These are phyloP conservation scores for Lodderomyces margitis DNA, from an alignment of 1,139 yeast species.

Conservation along the genomic window DNA sequence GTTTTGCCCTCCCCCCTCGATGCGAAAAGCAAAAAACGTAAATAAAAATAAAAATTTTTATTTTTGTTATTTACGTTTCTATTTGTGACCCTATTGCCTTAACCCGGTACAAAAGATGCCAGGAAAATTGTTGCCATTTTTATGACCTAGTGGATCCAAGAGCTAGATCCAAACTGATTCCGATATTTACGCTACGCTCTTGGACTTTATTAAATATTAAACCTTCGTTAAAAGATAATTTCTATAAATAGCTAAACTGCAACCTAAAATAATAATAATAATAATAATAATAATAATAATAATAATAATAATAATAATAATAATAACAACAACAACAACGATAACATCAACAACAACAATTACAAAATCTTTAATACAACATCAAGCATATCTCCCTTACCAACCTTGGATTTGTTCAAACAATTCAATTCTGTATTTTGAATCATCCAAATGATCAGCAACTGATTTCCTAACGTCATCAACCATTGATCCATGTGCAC, in stretches of 20 bases:
- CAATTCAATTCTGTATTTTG: slow-evolving; percentile 37
- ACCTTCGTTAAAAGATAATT: not conserved
- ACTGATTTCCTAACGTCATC: slow-evolving; percentile 38
- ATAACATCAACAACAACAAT: not conserved
- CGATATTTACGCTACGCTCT: too few species aligned
- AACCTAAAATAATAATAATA: not conserved
- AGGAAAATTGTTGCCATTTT: too few species aligned
- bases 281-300: not conserved
- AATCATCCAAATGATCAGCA: slow-evolving; percentile 26
- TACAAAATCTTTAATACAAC: not conserved
- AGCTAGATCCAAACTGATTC: too few species aligned
- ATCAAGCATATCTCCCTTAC: slow-evolving; percentile 25
- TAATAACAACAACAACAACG: not conserved
- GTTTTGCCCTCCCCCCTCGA: too few species aligned
- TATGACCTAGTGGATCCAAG: too few species aligned
- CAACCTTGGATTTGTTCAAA: slow-evolving; percentile 42
- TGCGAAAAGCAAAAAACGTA: too few species aligned
- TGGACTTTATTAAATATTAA: too few species aligned
- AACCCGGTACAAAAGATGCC: too few species aligned
- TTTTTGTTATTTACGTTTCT: too few species aligned
- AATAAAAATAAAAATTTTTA: too few species aligned
- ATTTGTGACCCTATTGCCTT: too few species aligned
- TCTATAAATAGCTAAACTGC: slow-evolving; percentile 1
- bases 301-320: not conserved
- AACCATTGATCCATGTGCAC: slow-evolving; percentile 43